phyloP scores from a whole-genome alignment of 2,329 filamentous ascomycete species.

The Grosmannia huntii region DNA sequence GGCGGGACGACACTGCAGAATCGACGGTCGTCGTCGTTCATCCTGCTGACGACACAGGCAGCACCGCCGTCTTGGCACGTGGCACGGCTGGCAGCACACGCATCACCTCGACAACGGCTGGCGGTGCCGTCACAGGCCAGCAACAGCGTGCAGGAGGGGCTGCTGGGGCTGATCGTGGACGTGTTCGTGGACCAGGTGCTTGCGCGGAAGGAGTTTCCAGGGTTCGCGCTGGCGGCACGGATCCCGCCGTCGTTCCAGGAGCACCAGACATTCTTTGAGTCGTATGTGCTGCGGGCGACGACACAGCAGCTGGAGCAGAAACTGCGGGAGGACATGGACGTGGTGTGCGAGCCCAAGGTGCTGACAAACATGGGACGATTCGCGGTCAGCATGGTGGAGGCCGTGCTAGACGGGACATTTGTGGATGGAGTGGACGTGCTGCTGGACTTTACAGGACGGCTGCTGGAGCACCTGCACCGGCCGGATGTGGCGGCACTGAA shows the following conservation, averaged over 20 bases:
- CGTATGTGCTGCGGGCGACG: slow-evolving; percentile 67
- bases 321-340: slow-evolving; percentile 57
- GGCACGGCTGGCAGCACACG: slow-evolving; percentile 49
- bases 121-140: slow-evolving; percentile 22
- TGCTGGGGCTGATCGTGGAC: slow-evolving; percentile 64
- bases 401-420: slow-evolving; percentile 94
- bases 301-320: slow-evolving; percentile 57
- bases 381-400: slow-evolving; percentile 69
- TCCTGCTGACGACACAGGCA: slow-evolving; percentile 66
- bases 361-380: slow-evolving; percentile 80
- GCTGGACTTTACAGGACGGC: slow-evolving; percentile 72
- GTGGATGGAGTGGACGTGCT: slow-evolving; percentile 73
- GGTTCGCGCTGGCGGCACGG: slow-evolving; percentile 74
- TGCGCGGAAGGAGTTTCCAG: slow-evolving; percentile 77
- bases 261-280: slow-evolving; percentile 90
- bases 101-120: slow-evolving; percentile 44
- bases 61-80: slow-evolving; percentile 43
- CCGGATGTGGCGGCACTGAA: slow-evolving; percentile 73
- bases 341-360: slow-evolving; percentile 68
- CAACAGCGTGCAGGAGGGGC: slow-evolving; percentile 59
- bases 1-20: slow-evolving; percentile 36
- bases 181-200: slow-evolving; percentile 82
- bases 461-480: slow-evolving; percentile 80
- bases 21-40: slow-evolving; percentile 77
- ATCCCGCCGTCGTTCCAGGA: slow-evolving; percentile 88